Conservation (phyloP, 192 early-diverging fungal species). For the Piromyces sp. region DNA sequence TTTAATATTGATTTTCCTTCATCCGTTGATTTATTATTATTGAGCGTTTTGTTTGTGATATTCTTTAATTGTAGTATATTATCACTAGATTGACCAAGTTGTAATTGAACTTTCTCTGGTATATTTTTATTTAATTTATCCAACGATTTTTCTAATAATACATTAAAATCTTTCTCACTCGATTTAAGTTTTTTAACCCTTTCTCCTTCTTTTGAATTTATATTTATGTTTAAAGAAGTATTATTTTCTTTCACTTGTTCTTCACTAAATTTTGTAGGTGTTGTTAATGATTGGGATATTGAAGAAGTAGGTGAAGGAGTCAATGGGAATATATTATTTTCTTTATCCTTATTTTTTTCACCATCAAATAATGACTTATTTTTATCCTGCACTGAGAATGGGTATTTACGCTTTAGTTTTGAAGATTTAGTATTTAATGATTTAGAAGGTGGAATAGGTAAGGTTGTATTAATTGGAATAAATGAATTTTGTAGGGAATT, state of each 20-base stretch:
- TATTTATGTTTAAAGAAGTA: neutral
- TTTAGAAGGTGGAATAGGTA: neutral
- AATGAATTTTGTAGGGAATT: neutral
- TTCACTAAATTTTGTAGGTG: neutral
- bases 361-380: neutral
- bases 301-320: neutral
- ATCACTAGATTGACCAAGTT: neutral
- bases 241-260: neutral
- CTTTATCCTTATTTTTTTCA: neutral
- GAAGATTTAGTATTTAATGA: neutral
- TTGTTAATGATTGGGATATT: neutral
- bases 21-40: neutral
- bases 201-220: neutral
- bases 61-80: neutral
- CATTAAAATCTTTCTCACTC: neutral
- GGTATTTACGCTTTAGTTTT: neutral
- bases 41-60: neutral
- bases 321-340: neutral
- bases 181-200: neutral
- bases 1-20: neutral
- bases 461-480: neutral
- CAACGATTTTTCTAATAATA: neutral
- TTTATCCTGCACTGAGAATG: neutral
- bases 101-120: neutral
- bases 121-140: neutral